Base-by-base conservation (phyloP, 257 asterid species). In the Lithospermum erythrorhizon region DNA sequence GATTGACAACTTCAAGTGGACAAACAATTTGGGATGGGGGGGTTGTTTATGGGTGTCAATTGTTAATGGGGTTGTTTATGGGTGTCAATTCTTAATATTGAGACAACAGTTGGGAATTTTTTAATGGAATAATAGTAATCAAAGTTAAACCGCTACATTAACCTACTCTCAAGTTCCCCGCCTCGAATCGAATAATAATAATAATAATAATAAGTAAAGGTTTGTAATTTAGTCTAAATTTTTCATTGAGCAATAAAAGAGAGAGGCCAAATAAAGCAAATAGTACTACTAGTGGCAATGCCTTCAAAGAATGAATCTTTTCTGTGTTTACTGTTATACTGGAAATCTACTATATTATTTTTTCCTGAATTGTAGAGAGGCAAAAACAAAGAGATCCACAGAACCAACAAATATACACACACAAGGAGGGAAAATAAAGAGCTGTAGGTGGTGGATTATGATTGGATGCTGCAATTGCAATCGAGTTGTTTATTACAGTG, bases 391-490 rank as follows among this genome's bases (percentile, higher is more conserved):
- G 65, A 78, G 81, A 65, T 67, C 76, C 62, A 68, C 58, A 67
- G 63, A 57, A 35, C 24, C 45, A 67, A 62, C 52, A 58, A 20
- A 64, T 51, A 75, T 61, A 61, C 63, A 70, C 55, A 61, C 22
- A n/a, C 68, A 69, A 70, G 69, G 70, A 30, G 47, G 62, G 32
- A 10, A 27, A 18, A 29, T 48, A 6, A 17, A n/a, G n/a, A n/a
- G 20, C 47, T 59, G 79, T 59, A 66, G 86, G 82, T 82, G 95
- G 88, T 73, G 76, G 64, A 69, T 3, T 75, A 58, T 87, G 93
- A 89, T 89, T 89, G 95, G 97, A 67, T 76, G 70, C 60, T 41
- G 49, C 49, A 41, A 41, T 41, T 41, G 1, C 45, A 35, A 13
- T 5, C 1, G 7, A 6, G 7, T 35, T 27, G 32, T 27, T 27